phyloP scores from a whole-genome alignment of 257 asterid genomes.

The Ehretia macrophylla region DNA sequence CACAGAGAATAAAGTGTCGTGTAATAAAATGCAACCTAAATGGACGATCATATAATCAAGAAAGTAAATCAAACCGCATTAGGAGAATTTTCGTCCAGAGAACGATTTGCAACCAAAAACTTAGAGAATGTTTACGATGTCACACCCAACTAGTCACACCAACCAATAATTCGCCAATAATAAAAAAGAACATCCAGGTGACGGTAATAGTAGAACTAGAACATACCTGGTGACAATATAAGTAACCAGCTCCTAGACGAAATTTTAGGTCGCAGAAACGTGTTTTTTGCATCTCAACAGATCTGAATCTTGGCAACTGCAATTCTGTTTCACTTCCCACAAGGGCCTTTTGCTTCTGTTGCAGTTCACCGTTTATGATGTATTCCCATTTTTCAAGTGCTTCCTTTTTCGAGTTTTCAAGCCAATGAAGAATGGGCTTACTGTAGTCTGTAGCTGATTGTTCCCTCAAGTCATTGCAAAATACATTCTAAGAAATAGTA shows the following conservation, averaged over 20 bases:
- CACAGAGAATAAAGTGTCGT: not conserved
- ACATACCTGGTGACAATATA: slow-evolving; percentile 83
- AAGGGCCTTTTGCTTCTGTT: slow-evolving; percentile 49
- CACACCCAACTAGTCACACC: too few species aligned
- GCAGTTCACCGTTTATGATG: not conserved
- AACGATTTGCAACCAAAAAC: too few species aligned
- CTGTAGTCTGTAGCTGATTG: slow-evolving; percentile 64
- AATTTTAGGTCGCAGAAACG: slow-evolving; percentile 74
- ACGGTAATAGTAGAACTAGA: not conserved
- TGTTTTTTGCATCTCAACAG: slow-evolving; percentile 53
- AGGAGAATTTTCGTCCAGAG: too few species aligned
- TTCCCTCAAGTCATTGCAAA: slow-evolving; percentile 72
- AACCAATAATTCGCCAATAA: too few species aligned
- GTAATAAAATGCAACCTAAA: not conserved
- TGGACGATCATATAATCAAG: too few species aligned
- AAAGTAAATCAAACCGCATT: too few species aligned
- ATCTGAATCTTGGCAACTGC: slow-evolving; percentile 53
- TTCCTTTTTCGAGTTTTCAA: slow-evolving; percentile 38
- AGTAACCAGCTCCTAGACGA: slow-evolving; percentile 86
- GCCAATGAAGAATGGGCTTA: slow-evolving; percentile 76
- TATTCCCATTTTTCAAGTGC: not conserved
- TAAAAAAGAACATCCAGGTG: too few species aligned
- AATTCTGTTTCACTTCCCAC: slow-evolving; percentile 39
- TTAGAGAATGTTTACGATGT: too few species aligned
- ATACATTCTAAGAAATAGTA: slow-evolving; percentile 51